Evolutionary conservation across 352 stramenopile species (phyloP).

Genomic region (Phytophthora aleatoria): DNA sequence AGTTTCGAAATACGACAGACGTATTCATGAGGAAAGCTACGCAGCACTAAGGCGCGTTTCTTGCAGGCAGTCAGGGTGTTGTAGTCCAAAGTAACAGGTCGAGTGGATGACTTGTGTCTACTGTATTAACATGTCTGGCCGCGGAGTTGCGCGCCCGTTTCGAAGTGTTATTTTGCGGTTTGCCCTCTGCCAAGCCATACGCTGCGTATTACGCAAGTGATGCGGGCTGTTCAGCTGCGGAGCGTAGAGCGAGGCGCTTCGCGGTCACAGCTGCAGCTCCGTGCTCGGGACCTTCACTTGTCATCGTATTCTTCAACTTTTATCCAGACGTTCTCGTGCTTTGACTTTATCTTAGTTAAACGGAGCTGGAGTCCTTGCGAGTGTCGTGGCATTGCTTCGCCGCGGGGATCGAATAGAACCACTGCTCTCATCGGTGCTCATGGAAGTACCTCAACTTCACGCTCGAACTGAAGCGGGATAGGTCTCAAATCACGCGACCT

Average conservation of each 20-base stretch:
- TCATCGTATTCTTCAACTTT: neutral
- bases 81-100: neutral
- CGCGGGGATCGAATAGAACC: too few relatives aligned
- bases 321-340: neutral
- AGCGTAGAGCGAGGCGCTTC: conserved; percentile 4
- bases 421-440: neutral
- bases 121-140: neutral
- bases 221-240: neutral
- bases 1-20: too few relatives aligned
- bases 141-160: neutral
- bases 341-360: conserved; percentile 1
- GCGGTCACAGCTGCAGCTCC: neutral
- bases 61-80: neutral
- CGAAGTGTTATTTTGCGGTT: conserved; percentile 1
- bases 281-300: conserved; percentile 1
- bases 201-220: neutral
- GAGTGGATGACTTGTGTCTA: conserved; percentile 3
- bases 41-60: neutral
- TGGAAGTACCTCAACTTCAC: conserved; percentile 4
- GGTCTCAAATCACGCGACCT: neutral
- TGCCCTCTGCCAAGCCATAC: conserved; percentile 17
- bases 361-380: neutral
- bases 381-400: too few relatives aligned
- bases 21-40: too few relatives aligned
- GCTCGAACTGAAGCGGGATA: neutral